These are phyloP conservation scores for Cutaneotrichosporon cavernicola DNA, from an alignment of 1,284 basidiomycete genomes.

Conservation along the genomic window DNA sequence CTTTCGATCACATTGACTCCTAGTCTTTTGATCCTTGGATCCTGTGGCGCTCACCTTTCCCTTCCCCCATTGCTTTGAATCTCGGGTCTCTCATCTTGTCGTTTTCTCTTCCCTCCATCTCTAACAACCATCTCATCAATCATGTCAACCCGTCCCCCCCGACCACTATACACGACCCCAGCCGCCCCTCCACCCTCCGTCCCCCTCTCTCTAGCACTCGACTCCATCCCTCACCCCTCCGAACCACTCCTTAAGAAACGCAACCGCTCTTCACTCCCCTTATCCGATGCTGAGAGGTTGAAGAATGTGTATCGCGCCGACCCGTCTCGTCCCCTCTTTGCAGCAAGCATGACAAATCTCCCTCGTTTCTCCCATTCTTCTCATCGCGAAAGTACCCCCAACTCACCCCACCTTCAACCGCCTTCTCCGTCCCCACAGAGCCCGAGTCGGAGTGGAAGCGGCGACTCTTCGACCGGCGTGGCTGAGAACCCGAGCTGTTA, in stretches of 20 bases:
- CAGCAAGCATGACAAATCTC: neutral
- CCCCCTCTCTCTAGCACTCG: neutral
- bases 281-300: conserved; percentile 1
- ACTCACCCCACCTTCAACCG: neutral
- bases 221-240: neutral
- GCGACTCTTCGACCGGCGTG: neutral
- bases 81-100: neutral
- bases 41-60: neutral
- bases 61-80: no score
- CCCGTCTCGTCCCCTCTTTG: neutral
- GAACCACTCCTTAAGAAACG: neutral
- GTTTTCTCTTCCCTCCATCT: neutral
- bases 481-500: no score
- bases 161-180: neutral
- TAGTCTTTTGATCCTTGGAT: neutral
- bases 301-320: conserved; percentile 7
- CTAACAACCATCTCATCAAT: neutral
- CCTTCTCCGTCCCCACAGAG: neutral
- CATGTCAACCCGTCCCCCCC: neutral
- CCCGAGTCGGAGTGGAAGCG: neutral
- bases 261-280: neutral
- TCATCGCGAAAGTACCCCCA: no score
- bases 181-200: neutral
- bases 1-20: no score
- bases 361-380: neutral